Base-by-base conservation (phyloP, 2,329 filamentous ascomycete species). In the Didymella exigua region DNA sequence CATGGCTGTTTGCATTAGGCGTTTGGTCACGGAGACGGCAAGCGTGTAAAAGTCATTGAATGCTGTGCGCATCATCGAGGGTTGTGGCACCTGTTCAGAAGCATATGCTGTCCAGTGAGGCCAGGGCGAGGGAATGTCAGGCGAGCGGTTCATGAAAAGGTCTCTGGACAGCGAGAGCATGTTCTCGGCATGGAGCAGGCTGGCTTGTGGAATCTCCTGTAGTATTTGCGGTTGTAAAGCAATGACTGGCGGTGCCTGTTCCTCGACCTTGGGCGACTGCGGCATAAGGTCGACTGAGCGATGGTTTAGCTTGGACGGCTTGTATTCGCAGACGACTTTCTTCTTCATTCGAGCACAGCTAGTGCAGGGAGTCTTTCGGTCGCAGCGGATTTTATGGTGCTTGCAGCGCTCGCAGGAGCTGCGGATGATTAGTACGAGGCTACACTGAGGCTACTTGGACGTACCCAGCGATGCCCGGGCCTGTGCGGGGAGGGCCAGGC, bases 21-120 rank as follows among this genome's bases (percentile, higher is more conserved):
- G 82, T 54, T 84, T 85, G 0, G 89, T 93, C 13, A 95, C 62
- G 48, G 84, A 89, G 1, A 89, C 71, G 0, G 83, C 79, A 2
- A 96, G 74, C 8, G 84, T 83, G 66, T 92, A 82, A 38, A 96
- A 88, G 63, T 95, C 90, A 5, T 84, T 81, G n/a, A 96, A 81
- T 0, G 89, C 86, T 1, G 90, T 92, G 6, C 86, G 84, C 62
- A 89, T 86, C 19, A 96, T 84, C 0, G 88, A 85, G 0, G 92
- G 92, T 3, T 78, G 78, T 51, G 48, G 44, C 7, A 64, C 59
- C 18, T 66, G 49, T 8, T 69, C 68, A 1, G 65, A 66, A 4
- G 49, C 58, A 19, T 66, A 65, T 29, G 64, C 60, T 8, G 62
- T 63, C 77, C 78, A 65, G 37, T 74, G 68, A 11, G 62, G 62